phyloP scores from a whole-genome alignment of 2,329 filamentous ascomycete genomes.

The Nemania serpens region DNA sequence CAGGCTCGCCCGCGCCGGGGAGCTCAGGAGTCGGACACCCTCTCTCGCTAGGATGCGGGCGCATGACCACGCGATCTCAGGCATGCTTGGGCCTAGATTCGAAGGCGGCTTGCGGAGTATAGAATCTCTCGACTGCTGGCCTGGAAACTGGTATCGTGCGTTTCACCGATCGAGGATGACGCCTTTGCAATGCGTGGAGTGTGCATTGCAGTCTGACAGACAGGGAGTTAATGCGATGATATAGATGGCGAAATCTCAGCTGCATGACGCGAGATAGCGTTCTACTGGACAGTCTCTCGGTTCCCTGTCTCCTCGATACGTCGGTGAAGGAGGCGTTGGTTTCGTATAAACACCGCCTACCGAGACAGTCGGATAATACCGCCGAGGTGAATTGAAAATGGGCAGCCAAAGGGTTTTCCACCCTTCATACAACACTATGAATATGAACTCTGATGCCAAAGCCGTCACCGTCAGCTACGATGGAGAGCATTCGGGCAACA shows the following conservation, averaged over 20 bases:
- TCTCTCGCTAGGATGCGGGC: background rate
- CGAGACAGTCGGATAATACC: background rate
- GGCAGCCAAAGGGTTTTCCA: background rate
- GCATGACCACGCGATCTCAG: background rate
- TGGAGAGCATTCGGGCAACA: background rate
- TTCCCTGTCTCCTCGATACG: background rate
- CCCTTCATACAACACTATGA: slow-evolving; percentile 19
- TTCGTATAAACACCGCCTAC: background rate
- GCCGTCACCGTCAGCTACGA: background rate
- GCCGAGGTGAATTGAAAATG: background rate
- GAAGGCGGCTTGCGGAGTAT: too few species aligned
- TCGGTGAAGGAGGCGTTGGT: background rate
- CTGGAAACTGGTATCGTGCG: slow-evolving; percentile 2
- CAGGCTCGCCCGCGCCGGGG: background rate
- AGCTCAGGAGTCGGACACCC: background rate
- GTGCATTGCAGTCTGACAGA: background rate
- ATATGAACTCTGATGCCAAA: slow-evolving; percentile 21
- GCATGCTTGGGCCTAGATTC: too few species aligned
- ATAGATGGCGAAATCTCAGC: slow-evolving; percentile 5
- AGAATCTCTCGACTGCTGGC: too few species aligned
- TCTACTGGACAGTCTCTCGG: background rate
- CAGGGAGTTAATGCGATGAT: slow-evolving; percentile 1
- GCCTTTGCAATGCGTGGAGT: too few species aligned
- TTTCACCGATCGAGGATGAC: background rate
- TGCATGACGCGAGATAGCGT: background rate